phyloP scores from a whole-genome alignment of 2,329 filamentous ascomycete genomes.

The Rutstroemia sp. region DNA sequence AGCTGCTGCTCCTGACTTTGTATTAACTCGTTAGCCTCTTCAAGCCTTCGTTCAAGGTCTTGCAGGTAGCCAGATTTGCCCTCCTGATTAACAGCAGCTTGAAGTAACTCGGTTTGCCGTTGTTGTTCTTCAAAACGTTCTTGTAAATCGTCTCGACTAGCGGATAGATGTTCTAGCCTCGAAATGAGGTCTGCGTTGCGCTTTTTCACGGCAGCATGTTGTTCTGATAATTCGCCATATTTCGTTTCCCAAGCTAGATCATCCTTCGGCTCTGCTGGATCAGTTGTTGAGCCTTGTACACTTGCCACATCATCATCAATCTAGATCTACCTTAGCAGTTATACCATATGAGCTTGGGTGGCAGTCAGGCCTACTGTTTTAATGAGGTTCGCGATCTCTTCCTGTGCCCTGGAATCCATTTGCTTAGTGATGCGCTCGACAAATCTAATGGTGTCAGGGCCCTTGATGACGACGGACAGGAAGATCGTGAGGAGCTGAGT shows the following conservation, averaged over 20 bases:
- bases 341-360: neutral
- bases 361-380: conserved; percentile 15
- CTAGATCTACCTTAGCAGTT: neutral
- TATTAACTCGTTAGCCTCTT: conserved; percentile 65
- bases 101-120: conserved; percentile 31
- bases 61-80: conserved; percentile 45
- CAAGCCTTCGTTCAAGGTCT: conserved; percentile 48
- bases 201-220: conserved; percentile 49
- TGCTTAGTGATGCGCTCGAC: conserved; percentile 37
- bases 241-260: conserved; percentile 40
- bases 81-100: conserved; percentile 38
- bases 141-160: conserved; percentile 52
- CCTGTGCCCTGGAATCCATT: conserved; percentile 37
- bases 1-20: conserved; percentile 61
- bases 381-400: conserved; percentile 30
- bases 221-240: conserved; percentile 33
- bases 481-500: conserved; percentile 54
- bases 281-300: neutral
- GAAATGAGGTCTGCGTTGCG: conserved; percentile 51
- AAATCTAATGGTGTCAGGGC: conserved; percentile 48
- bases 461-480: conserved; percentile 54
- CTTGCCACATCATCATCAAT: conserved; percentile 6
- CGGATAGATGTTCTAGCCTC: conserved; percentile 51
- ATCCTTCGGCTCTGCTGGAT: neutral
- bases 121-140: conserved; percentile 50